Base-by-base conservation (phyloP, 2,329 filamentous ascomycete genomes). In the Cladosporium sp. region DNA sequence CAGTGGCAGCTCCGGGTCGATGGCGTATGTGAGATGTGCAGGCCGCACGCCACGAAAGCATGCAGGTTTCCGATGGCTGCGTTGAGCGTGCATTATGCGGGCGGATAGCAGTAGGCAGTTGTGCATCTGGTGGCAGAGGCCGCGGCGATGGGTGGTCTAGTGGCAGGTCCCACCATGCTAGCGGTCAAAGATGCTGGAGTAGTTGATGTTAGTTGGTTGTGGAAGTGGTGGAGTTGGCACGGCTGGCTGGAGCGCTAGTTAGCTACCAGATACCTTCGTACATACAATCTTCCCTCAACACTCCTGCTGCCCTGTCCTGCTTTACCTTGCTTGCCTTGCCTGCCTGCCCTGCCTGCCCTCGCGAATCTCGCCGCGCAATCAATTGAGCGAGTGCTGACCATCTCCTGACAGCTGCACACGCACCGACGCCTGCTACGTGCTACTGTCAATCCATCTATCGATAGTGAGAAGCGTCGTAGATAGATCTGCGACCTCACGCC, bases 211-310 rank as follows among this genome's bases (percentile, higher is more conserved):
- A 31, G 50, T 53, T 55, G 52, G 52, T 52, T 26, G 49, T 55
- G 28, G 33, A 55, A 29, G 52, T 14, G 31, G 33, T 40, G 31
- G n/a, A 57, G 55, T 57, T 57, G 55, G 55, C 55, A 60, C 44
- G 44, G 56, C 46, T 49, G 57, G 57, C 37, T 60, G 40, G 21
- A 60, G 58, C 59, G 59, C 59, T 50, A 37, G 23, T 21, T 21
- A 37, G 23, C 33, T 21, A 46, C 40, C 52, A 31, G 23, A 55
- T 55, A 33, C 52, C 28, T 55, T 44, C 3, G 6, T 18, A 44
- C 18, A 40, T n/a, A 31, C 26, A 18, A 31, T 12, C 50, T 28
- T 31, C 26, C 58, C 58, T 61, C 44, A 61, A 50, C 44, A 61
- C 58, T 21, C 44, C 26, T 14, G 26, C 28, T 23, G 56, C 26